phyloP scores from a whole-genome alignment of 129 eudicot species.

The Apium graveolens region DNA sequence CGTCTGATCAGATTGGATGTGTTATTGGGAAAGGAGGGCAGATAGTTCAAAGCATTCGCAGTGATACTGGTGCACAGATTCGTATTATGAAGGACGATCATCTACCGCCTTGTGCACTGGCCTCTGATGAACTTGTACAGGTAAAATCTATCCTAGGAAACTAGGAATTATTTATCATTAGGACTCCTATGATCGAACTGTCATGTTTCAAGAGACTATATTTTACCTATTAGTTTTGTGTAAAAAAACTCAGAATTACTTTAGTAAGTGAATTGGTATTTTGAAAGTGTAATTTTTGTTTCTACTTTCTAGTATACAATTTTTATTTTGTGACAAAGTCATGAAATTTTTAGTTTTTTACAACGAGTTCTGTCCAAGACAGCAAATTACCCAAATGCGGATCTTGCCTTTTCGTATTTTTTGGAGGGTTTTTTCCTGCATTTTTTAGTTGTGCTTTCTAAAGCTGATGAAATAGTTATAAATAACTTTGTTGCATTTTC shows the following conservation, averaged over 20 bases:
- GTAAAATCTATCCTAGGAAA: constrained; percentile 25
- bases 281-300: not conserved
- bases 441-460: not conserved
- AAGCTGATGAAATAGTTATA: not conserved
- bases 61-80: constrained; percentile 82
- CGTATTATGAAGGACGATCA: constrained; percentile 86
- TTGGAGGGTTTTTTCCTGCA: not conserved
- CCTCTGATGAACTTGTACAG: constrained; percentile 92
- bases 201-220: not conserved
- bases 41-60: constrained; percentile 73
- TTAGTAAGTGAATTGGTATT: not conserved
- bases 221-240: not conserved
- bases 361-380: not conserved
- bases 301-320: not conserved
- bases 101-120: constrained; percentile 83
- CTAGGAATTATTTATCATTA: not conserved
- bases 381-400: not conserved
- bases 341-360: not conserved
- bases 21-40: constrained; percentile 97
- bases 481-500: not conserved
- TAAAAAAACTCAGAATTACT: not conserved
- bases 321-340: not conserved
- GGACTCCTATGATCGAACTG: not conserved
- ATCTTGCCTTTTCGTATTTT: not conserved
- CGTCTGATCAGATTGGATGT: constrained; percentile 97